Evolutionary conservation across 371 early-diverging fungal genomes (phyloP).

Genomic region (Lichtheimia hyalospora): DNA sequence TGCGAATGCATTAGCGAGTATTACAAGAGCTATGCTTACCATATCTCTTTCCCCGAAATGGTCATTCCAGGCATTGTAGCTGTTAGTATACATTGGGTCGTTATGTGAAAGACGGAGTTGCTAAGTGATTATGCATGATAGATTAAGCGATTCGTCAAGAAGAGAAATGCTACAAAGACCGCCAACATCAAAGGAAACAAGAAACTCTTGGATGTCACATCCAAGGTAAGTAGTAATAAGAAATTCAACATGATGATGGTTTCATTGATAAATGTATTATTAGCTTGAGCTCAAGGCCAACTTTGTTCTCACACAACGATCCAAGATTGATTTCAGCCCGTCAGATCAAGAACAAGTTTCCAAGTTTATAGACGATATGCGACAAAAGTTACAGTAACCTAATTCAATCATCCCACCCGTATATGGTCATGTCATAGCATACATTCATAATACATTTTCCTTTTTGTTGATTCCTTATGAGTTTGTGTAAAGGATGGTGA

Average conservation of each 20-base stretch:
- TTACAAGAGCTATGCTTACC: slow-evolving; percentile 65
- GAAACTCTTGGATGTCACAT: slow-evolving; percentile 72
- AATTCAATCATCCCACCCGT: background rate
- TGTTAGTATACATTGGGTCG: slow-evolving; percentile 26
- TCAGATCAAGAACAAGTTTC: slow-evolving; percentile 15
- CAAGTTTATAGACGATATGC: slow-evolving; percentile 13
- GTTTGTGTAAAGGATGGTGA: background rate
- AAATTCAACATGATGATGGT: background rate
- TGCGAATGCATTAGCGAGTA: slow-evolving; percentile 70
- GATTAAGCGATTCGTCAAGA: slow-evolving; percentile 63
- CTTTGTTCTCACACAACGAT: slow-evolving; percentile 17
- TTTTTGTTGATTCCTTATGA: too few relatives aligned
- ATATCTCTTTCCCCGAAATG: slow-evolving; percentile 90
- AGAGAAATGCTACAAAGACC: slow-evolving; percentile 27
- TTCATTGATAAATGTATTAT: background rate
- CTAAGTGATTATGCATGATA: slow-evolving; percentile 9
- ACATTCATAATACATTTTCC: background rate
- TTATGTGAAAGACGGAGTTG: background rate
- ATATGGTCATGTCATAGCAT: background rate
- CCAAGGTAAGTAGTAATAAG: slow-evolving; percentile 51
- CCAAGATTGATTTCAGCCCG: slow-evolving; percentile 19
- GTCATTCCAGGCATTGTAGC: slow-evolving; percentile 74
- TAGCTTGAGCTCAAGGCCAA: slow-evolving; percentile 20
- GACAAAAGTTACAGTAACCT: slow-evolving; percentile 14
- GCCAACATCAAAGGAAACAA: slow-evolving; percentile 68